These are phyloP conservation scores for Fusarium stilboides DNA, from an alignment of 2,329 filamentous ascomycete genomes.

Conservation along the genomic window DNA sequence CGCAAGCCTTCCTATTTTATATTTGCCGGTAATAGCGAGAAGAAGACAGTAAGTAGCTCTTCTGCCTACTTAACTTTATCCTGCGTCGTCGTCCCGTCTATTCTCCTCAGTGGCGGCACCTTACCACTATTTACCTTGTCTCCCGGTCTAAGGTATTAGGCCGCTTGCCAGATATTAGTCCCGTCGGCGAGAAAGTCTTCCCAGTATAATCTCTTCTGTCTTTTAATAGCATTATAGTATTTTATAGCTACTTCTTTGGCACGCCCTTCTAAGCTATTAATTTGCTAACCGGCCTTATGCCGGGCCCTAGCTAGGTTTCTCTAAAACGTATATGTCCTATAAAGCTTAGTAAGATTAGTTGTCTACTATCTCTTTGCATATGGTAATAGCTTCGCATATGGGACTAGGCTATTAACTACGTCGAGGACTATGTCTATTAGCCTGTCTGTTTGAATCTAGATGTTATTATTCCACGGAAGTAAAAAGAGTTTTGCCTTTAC, in stretches of 20 bases:
- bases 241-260: background rate
- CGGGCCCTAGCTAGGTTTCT: background rate
- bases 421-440: background rate
- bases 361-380: constrained; percentile 9
- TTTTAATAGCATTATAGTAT: background rate
- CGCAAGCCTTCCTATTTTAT: too few species aligned
- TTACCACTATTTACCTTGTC: background rate
- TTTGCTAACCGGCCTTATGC: background rate
- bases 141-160: background rate
- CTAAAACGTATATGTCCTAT: background rate
- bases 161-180: background rate
- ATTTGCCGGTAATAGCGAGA: background rate
- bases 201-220: background rate
- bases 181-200: background rate
- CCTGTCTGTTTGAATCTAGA: background rate
- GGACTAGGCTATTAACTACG: background rate
- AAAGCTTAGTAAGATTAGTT: background rate
- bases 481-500: background rate
- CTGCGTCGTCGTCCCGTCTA: background rate
- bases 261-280: background rate
- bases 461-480: background rate
- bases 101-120: background rate
- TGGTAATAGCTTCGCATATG: background rate
- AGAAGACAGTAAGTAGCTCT: constrained; percentile 28
- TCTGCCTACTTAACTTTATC: background rate